Evolutionary conservation across 1,284 basidiomycete genomes (phyloP).

Genomic region (Rugosomyces carneus): DNA sequence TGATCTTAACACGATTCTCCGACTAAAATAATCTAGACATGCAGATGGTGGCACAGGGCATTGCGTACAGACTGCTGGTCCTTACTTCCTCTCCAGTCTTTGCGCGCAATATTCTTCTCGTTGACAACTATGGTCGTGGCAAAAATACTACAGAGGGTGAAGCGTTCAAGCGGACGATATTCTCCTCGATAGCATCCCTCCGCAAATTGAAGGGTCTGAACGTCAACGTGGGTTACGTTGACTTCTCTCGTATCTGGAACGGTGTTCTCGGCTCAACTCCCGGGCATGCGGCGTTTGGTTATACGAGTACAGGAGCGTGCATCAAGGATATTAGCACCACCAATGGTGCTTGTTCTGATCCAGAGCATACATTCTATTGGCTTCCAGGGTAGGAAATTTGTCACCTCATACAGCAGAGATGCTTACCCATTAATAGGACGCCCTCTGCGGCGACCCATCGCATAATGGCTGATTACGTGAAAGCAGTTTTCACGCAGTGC

Average conservation of each 20-base stretch:
- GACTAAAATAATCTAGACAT: conserved; percentile 19
- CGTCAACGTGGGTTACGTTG: conserved; percentile 37
- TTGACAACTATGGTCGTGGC: conserved; percentile 44
- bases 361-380: conserved; percentile 46
- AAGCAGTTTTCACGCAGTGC: conserved; percentile 34
- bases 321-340: conserved; percentile 24
- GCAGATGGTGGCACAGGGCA: conserved; percentile 26
- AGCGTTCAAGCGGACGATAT: conserved; percentile 37
- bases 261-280: conserved; percentile 35
- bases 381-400: conserved; percentile 33
- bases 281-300: conserved; percentile 43
- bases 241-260: conserved; percentile 40
- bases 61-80: conserved; percentile 31
- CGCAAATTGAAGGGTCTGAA: conserved; percentile 13
- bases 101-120: conserved; percentile 38
- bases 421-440: conserved; percentile 7
- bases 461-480: conserved; percentile 44
- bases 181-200: conserved; percentile 28
- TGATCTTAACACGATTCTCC: background rate
- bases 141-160: conserved; percentile 31
- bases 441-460: conserved; percentile 20
- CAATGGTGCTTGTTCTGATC: conserved; percentile 32
- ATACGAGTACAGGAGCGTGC: conserved; percentile 34
- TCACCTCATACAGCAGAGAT: background rate
- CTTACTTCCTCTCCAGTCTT: conserved; percentile 37